Evolutionary conservation across 148 eudicot species (phyloP), one percentile per base, ranked within the genome.

Genomic region (Spergularia bocconei): DNA sequence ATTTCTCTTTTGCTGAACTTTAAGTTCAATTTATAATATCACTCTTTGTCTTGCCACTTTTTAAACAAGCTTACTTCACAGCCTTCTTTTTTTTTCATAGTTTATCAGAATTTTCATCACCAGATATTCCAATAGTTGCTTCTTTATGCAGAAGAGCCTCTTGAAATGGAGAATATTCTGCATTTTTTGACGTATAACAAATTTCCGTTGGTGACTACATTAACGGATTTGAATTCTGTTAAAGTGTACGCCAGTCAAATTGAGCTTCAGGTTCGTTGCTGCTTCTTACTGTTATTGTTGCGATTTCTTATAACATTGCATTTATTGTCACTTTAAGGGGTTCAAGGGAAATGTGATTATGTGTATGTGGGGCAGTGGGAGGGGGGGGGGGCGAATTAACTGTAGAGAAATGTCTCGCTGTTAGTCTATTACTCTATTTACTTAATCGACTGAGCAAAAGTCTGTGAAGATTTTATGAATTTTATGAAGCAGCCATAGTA

Each of bases 131-230:
- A 33, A 11, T 48, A 51, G 50, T 38, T 71, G 62, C 70, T 86
- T 71, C 75, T 73, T 70, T 70, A 77, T 87, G 91, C 92, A 95
- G 98, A 89, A 60, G 91, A 84, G 69, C 71, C 80, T 57, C 79
- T 92, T n/a, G 79, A 81, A 75, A 75, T 14, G 79, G 91, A 87
- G 69, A 84, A 82, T 23, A 86, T 95, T 67, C 77, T 95, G 84
- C 86, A 88, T 52, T 95, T 95, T 85, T 74, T 92, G 87, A 89
- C 87, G 4, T 39, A 74, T 67, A 89, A 92, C 89, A 95, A 90
- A 83, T 92, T 95, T 78, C 98, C 98, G 50, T 84, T 95, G 79
- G 92, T 92, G 74, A 90, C 93, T 13, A 60, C 82, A 57, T 84
- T 95, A 65, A 92, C 97, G 76, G 98, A 95, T 61, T 77, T 89